Evolutionary conservation across 225 moss, liverwort and hornwort species (phyloP).

Genomic region (Polytrichum formosum): DNA sequence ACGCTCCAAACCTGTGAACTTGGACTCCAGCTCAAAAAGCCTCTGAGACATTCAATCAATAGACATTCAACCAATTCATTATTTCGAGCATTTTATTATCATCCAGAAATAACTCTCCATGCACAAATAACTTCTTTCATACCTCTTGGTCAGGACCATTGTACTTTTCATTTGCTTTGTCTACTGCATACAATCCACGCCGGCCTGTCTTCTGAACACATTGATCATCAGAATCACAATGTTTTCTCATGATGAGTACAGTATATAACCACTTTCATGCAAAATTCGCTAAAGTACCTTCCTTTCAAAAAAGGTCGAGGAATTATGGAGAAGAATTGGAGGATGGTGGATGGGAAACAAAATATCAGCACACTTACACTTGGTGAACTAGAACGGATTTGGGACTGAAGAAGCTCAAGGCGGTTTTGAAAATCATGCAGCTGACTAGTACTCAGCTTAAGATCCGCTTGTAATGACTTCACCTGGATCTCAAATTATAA

Average conservation of each 20-base stretch:
- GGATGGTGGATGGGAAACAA: no score
- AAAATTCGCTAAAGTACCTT: no score
- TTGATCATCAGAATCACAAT: no score
- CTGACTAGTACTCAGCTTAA: constrained; percentile 72
- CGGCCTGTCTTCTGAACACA: constrained; percentile 3
- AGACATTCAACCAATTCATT: no score
- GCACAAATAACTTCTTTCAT: background rate
- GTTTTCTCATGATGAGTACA: no score
- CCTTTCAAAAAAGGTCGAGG: no score
- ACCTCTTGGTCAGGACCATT: constrained; percentile 42
- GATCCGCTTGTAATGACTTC: constrained; percentile 55
- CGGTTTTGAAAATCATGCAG: constrained; percentile 73
- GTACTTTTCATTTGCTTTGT: constrained; percentile 27
- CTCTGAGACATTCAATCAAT: constrained; percentile 36
- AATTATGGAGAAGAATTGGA: no score
- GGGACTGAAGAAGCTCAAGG: constrained; percentile 64
- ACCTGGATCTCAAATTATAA: constrained; percentile 29
- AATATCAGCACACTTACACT: constrained; percentile 14
- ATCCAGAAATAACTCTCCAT: background rate
- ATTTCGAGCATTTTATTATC: background rate
- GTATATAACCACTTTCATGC: no score
- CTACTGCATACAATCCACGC: constrained; percentile 16
- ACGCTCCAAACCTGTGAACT: constrained; percentile 51
- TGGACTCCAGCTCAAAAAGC: constrained; percentile 66
- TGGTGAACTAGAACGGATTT: constrained; percentile 34